Base-by-base conservation (phyloP, 345 rosid species). In the Gossypium australe region DNA sequence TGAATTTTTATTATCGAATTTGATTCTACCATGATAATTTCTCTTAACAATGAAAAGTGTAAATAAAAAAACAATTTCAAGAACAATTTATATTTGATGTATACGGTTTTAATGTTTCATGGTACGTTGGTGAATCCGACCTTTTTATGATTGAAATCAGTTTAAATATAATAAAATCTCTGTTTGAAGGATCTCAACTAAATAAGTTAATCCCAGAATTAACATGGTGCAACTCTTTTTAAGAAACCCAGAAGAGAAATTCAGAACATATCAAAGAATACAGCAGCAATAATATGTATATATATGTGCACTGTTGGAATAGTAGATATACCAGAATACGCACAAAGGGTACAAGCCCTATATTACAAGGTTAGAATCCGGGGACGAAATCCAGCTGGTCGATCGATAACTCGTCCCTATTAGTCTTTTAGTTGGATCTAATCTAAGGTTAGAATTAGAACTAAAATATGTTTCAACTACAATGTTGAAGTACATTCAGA, bases 391-490 rank as follows among this genome's bases (percentile, higher is more conserved):
- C 16, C 5, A 59, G 75, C 67, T 70, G 48, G 48, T 38, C 49
- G 17, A 75, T 27, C 45, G 56, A 55, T 62, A 41, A 34, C 70
- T 77, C 71, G 69, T 76, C 73, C 72, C 77, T 8, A 71, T 55
- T 74, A 74, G 73, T 76, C 73, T 51, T 72, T 61, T 71, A 67
- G 75, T 80, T 78, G 78, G 81, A 78, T 47, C 84, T 80, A 79
- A 78, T 63, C 90, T 83, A 79, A 78, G 80, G 87, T 82, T 81
- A 86, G 87, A 76, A 79, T 81, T 79, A 86, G 87, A 76, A 76
- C 73, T 81, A 60, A 62, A 34, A 67, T 75, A 82, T 67, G 49
- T 76, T 76, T 27, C 73, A 65, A 63, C 80, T 67, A 78, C 81
- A 84, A 57, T 63, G 67, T 63, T 14, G 47, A 25, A n/a, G n/a